Base-by-base conservation (phyloP, 306 rosid genomes). In the Herpetospermum pedunculosum region DNA sequence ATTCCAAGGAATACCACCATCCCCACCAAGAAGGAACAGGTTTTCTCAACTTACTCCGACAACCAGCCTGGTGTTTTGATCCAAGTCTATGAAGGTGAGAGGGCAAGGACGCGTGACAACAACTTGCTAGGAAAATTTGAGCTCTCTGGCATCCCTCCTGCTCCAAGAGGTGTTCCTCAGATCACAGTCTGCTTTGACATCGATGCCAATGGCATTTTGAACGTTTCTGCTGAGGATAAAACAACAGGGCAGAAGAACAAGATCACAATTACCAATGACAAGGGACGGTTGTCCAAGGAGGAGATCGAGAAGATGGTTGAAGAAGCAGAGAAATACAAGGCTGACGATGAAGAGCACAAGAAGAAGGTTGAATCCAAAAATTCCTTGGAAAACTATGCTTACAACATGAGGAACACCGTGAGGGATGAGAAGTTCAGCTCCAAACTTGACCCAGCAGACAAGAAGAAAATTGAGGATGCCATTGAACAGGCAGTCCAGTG, bases 21-120 rank as follows among this genome's bases (percentile, higher is more conserved):
- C n/a, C 96, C 96, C 9, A 84, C 92, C 19, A 88, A 86, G 81
- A 86, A 88, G 78, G 91, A 88, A 53, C 91, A 86, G 21, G 83
- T 86, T 10, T 88, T 88, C 81, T 83, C 94, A 0, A 88, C 94
- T 18, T 86, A 84, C 78, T 78, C 89, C 0, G 91, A 88, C 78
- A 84, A 88, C 76, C 94, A 88, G 18, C 88, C 91, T 0, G 88
- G 87, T 40, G 88, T 85, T 8, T 79, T 87, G 83, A 83, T 89
- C 25, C 83, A 85, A 30, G 87, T 88, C 0, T 88, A 70, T 0
- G 92, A 90, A 47, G 92, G 96, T 7, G 91, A 88, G 69, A 84
- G 92, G 53, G 80, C 89, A 0, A 83, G 82, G 35, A 82, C 88
- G 1, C 55, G 75, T 28, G 91, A 88, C 50, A 90, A 90, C 82